Evolutionary conservation across 73 alveolate genomes (phyloP).

Genomic region (Uronychia binucleata): DNA sequence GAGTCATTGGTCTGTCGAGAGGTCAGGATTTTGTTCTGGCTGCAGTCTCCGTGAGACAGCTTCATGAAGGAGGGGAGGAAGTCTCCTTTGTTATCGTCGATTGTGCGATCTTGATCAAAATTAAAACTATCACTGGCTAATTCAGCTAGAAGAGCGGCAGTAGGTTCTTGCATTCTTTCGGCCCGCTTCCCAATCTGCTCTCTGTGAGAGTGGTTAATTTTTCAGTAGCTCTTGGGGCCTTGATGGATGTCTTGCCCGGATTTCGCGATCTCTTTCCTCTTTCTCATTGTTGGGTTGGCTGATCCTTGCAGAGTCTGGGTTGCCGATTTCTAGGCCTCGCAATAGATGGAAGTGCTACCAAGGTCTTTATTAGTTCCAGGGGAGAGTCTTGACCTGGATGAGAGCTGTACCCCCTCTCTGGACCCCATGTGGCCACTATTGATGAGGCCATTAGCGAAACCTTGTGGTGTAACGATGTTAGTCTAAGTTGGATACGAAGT

Average conservation of each 20-base stretch:
- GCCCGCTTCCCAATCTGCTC: background rate
- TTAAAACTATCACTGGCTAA: background rate
- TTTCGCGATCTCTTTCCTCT: background rate
- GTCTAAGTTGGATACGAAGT: background rate
- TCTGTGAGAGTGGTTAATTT: background rate
- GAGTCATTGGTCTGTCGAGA: background rate
- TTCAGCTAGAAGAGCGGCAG: background rate
- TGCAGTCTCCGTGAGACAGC: background rate
- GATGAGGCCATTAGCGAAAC: background rate
- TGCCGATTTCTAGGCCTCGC: background rate
- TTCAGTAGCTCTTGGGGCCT: background rate
- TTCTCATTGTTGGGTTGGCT: background rate
- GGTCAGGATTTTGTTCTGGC: background rate
- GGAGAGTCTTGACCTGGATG: background rate
- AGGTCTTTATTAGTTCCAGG: background rate
- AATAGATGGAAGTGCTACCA: background rate
- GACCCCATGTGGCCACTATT: background rate
- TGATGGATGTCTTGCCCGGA: background rate
- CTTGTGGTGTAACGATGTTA: background rate
- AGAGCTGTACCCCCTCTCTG: background rate
- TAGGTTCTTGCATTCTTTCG: background rate
- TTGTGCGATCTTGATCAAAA: background rate
- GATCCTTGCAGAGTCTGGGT: background rate
- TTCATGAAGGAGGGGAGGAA: background rate
- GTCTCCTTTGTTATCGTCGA: background rate